phyloP scores from a whole-genome alignment of 305 asterid genomes.

The Fraxinus latifolia region DNA sequence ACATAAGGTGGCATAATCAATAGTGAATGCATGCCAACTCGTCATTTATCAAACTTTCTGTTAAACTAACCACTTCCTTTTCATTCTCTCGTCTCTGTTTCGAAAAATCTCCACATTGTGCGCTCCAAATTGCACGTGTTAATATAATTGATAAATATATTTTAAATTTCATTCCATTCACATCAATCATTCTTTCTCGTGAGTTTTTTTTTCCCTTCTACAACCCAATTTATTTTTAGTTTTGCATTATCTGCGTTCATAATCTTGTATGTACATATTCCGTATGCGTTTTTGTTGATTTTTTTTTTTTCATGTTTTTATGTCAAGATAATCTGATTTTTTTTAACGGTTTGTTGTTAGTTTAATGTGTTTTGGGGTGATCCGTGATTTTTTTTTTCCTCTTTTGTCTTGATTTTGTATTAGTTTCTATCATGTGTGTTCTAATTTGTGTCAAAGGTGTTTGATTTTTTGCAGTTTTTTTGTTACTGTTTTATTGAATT shows the following conservation, averaged over 20 bases:
- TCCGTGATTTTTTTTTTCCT: background rate
- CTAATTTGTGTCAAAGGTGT: constrained; percentile 1
- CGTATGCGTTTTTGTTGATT: background rate
- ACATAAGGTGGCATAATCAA: background rate
- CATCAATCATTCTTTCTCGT: constrained; percentile 8
- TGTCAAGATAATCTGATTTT: background rate
- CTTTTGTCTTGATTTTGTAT: background rate
- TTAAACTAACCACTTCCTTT: background rate
- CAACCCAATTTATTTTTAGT: background rate
- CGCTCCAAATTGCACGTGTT: constrained; percentile 29
- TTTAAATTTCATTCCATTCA: constrained; percentile 1
- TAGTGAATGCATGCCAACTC: background rate
- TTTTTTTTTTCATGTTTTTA: background rate
- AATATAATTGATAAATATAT: background rate
- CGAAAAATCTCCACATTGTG: constrained; percentile 34
- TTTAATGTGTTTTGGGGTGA: background rate
- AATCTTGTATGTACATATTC: background rate
- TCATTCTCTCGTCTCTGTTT: constrained; percentile 28
- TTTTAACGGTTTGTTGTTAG: background rate
- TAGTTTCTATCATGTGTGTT: background rate
- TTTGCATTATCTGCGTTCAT: constrained; percentile 25
- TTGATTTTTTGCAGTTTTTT: constrained; percentile 1
- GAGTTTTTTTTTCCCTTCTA: constrained; percentile 18
- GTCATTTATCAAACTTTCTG: background rate
- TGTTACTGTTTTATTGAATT: background rate